A percentile compares a stretch with the other conserved stretches of the same genome.
Conservation (phyloP, 1,139 yeast species). For the Zygosaccharomyces sapae region DNA sequence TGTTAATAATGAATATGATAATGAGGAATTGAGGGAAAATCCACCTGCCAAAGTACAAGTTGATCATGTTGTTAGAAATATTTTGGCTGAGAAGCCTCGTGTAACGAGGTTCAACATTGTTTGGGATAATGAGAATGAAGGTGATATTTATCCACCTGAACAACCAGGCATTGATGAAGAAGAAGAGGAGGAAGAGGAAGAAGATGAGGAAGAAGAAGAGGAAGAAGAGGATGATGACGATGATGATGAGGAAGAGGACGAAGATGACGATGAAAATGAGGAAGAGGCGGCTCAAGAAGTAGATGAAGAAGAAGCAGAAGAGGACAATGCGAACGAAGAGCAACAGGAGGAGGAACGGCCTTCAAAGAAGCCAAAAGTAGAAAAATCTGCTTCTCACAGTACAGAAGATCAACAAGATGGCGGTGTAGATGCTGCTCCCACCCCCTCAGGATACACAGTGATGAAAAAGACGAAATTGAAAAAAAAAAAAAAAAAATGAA, state of each 20-base stretch:
- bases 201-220: conserved; percentile 50
- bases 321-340: conserved; percentile 36
- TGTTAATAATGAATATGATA: conserved; percentile 93
- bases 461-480: conserved; percentile 1
- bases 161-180: conserved; percentile 55
- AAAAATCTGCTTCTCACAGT: neutral
- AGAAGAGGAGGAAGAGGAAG: conserved; percentile 57
- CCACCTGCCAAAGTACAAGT: conserved; percentile 91
- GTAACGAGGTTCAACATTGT: conserved; percentile 94
- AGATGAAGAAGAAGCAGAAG: conserved; percentile 40
- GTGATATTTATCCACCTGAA: conserved; percentile 72
- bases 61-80: conserved; percentile 89
- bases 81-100: conserved; percentile 94
- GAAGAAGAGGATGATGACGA: conserved; percentile 50
- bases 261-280: conserved; percentile 38
- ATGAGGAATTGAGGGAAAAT: conserved; percentile 85
- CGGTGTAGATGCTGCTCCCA: conserved; percentile 14
- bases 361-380: conserved; percentile 13
- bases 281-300: conserved; percentile 39
- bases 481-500: neutral
- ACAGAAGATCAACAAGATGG: conserved; percentile 1
- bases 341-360: conserved; percentile 32
- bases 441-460: conserved; percentile 22
- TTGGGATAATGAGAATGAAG: conserved; percentile 72
- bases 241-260: conserved; percentile 42